Conservation (phyloP, 495 filamentous ascomycete species). For the Entonaema liquescens region DNA sequence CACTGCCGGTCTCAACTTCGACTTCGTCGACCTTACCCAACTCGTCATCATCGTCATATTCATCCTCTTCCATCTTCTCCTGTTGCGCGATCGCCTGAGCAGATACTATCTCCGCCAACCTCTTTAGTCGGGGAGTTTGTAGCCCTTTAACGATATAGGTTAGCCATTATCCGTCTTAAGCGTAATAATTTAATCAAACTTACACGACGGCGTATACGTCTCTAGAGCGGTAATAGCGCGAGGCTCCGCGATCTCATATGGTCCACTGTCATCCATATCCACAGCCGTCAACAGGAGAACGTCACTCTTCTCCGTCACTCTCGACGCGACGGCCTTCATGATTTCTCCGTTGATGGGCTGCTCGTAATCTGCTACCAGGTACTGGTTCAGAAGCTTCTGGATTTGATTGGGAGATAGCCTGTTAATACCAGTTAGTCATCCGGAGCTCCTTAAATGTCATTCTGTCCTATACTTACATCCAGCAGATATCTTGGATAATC, state of each 20-base stretch:
- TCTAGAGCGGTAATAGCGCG: slow-evolving; percentile 94
- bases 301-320: slow-evolving; percentile 98
- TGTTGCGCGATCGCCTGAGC: slow-evolving; percentile 94
- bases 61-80: slow-evolving; percentile 73
- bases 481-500: slow-evolving; percentile 99
- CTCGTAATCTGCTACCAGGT: slow-evolving; percentile 98
- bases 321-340: slow-evolving; percentile 98
- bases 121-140: slow-evolving; percentile 92
- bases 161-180: slow-evolving; percentile 10
- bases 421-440: slow-evolving; percentile 32
- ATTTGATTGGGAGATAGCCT: slow-evolving; percentile 99
- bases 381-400: slow-evolving; percentile 98
- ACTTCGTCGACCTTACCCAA: slow-evolving; percentile 57
- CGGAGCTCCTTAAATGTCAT: neutral
- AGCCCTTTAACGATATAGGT: slow-evolving; percentile 68
- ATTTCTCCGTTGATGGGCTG: slow-evolving; percentile 99
- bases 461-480: slow-evolving; percentile 76
- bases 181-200: slow-evolving; percentile 45
- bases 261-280: slow-evolving; percentile 99
- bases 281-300: slow-evolving; percentile 91
- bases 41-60: slow-evolving; percentile 53
- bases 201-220: slow-evolving; percentile 96
- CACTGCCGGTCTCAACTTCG: slow-evolving; percentile 46
- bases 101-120: slow-evolving; percentile 96
- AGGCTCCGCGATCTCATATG: slow-evolving; percentile 98